phyloP scores from a whole-genome alignment of 306 rosid genomes.

The Calophaca sinica region DNA sequence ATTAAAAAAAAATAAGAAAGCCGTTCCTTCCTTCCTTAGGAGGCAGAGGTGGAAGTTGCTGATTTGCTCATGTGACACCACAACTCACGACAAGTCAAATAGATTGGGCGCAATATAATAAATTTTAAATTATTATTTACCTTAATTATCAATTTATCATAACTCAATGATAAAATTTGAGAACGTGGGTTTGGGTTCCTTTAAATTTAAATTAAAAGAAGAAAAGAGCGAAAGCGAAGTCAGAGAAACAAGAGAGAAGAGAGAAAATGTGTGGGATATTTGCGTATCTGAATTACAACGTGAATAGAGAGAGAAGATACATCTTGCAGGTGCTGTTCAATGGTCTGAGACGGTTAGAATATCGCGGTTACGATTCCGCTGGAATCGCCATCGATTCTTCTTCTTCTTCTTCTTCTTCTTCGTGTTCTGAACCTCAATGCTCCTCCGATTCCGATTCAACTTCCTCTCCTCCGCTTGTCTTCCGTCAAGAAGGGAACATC shows the following conservation, averaged over 20 bases:
- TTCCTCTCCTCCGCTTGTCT: constrained; percentile 64
- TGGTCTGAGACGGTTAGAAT: constrained; percentile 87
- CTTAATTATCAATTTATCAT: not conserved
- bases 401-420: constrained; percentile 46
- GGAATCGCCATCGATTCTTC: constrained; percentile 85
- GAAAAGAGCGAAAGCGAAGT: constrained; percentile 11
- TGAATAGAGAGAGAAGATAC: constrained; percentile 79
- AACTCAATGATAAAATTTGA: too few species aligned
- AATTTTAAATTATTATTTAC: not conserved
- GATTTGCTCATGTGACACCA: not conserved
- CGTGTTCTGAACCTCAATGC: constrained; percentile 27
- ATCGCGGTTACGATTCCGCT: constrained; percentile 96
- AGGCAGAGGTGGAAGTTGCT: constrained; percentile 32
- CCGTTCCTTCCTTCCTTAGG: not conserved
- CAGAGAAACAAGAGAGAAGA: not conserved
- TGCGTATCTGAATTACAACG: constrained; percentile 92
- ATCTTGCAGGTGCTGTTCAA: constrained; percentile 92
- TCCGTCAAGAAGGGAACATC: constrained; percentile 94
- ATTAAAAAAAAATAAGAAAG: not conserved
- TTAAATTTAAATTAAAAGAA: constrained; percentile 3
- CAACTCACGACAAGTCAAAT: constrained; percentile 39
- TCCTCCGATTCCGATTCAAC: constrained; percentile 24
- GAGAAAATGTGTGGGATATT: constrained; percentile 92
- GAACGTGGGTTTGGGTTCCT: not conserved
- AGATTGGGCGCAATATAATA: constrained; percentile 14